Evolutionary conservation across 352 stramenopile genomes (phyloP).

Genomic region (Phytopythium ostracodes): DNA sequence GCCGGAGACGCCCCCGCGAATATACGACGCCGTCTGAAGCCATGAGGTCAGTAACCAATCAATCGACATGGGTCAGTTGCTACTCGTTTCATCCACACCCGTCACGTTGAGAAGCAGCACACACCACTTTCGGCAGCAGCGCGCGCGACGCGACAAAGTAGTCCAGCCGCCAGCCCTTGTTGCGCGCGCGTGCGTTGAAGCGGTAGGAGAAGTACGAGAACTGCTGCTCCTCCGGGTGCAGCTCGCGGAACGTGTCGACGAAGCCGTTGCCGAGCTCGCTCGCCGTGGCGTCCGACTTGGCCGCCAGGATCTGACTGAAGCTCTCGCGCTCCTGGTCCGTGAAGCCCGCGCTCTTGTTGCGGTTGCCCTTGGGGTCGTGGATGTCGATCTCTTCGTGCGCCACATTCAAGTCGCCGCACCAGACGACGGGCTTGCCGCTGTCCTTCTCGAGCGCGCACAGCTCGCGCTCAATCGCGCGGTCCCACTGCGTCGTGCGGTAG

Average conservation of each 20-base stretch:
- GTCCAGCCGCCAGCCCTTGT: conserved; percentile 86
- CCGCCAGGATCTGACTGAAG: conserved; percentile 54
- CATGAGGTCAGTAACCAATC: not conserved
- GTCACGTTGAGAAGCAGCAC: conserved; percentile 14
- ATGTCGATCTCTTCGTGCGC: conserved; percentile 88
- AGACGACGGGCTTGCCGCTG: conserved; percentile 65
- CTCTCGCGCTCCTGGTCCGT: conserved; percentile 78
- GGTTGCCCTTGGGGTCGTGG: conserved; percentile 80
- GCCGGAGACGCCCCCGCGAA: conserved; percentile 55
- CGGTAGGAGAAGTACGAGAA: conserved; percentile 86
- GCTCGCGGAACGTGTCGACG: conserved; percentile 68
- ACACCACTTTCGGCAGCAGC: conserved; percentile 58
- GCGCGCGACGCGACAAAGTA: conserved; percentile 76
- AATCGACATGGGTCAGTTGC: conserved; percentile 11
- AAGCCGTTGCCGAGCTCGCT: conserved; percentile 28
- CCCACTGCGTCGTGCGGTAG: conserved; percentile 75
- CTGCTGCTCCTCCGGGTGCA: conserved; percentile 57
- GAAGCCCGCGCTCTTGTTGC: conserved; percentile 73
- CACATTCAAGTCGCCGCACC: conserved; percentile 84
- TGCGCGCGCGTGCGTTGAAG: conserved; percentile 69
- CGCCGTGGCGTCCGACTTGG: not conserved
- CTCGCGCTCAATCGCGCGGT: conserved; percentile 64
- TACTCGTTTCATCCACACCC: not conserved
- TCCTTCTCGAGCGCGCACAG: conserved; percentile 65
- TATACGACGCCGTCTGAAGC: conserved; percentile 44